phyloP scores from a whole-genome alignment of 1,284 basidiomycete species.

The Violaceomyces palustris region DNA sequence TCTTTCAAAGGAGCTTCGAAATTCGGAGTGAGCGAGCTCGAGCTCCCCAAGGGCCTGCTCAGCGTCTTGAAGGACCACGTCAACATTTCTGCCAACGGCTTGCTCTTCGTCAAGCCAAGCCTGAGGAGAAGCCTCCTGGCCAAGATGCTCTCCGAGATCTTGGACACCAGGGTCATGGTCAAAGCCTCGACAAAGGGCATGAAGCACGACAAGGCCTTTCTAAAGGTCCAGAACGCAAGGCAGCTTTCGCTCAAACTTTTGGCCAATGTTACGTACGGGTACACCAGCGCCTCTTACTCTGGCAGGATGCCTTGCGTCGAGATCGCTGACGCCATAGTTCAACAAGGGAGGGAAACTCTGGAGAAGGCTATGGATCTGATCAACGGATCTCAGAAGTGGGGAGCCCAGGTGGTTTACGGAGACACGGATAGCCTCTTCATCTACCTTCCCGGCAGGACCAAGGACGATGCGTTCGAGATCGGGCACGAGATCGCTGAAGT shows the following conservation, averaged over 20 bases:
- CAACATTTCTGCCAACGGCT: conserved; percentile 67
- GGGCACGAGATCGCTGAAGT: conserved; percentile 85
- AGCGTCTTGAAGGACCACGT: conserved; percentile 18
- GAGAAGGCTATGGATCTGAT: conserved; percentile 88
- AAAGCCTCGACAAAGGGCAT: conserved; percentile 86
- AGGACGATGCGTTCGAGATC: conserved; percentile 85
- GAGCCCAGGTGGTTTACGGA: conserved; percentile 89
- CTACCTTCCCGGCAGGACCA: conserved; percentile 78
- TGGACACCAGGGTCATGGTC: conserved; percentile 96
- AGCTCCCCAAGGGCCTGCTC: conserved; percentile 63
- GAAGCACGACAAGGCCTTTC: conserved; percentile 63
- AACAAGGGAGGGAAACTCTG: conserved; percentile 87
- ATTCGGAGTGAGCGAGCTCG: conserved; percentile 72
- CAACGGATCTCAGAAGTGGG: conserved; percentile 65
- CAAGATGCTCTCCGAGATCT: conserved; percentile 85
- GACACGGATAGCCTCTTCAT: conserved; percentile 96
- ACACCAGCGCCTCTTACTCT: conserved; percentile 86
- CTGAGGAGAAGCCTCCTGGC: conserved; percentile 79
- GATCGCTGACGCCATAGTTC: conserved; percentile 95
- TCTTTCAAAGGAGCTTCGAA: conserved; percentile 82
- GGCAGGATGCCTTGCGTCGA: conserved; percentile 98
- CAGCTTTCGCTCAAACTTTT: conserved; percentile 46
- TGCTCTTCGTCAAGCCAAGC: conserved; percentile 81
- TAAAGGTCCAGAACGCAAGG: conserved; percentile 44
- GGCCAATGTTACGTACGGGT: conserved; percentile 67